These are phyloP conservation scores for Cryoendolithus antarcticus DNA, from an alignment of 2,329 filamentous ascomycete genomes.

Conservation along the genomic window DNA sequence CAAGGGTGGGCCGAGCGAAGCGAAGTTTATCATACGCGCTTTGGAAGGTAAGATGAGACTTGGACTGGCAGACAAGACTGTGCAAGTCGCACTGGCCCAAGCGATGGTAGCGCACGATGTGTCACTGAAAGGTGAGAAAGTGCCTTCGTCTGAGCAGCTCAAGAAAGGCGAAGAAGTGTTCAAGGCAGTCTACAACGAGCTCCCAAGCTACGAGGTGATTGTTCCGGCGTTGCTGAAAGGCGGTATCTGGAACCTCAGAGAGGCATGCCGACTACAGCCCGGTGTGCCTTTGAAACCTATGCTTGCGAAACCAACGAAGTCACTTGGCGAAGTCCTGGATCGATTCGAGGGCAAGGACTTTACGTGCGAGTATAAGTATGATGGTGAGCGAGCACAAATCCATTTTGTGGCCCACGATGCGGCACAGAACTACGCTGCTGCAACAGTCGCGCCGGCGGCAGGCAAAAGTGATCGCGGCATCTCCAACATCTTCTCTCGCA, in stretches of 20 bases:
- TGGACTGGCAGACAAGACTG: constrained; percentile 82
- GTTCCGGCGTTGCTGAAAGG: constrained; percentile 79
- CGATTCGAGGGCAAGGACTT: constrained; percentile 92
- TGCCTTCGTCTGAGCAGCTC: constrained; percentile 62
- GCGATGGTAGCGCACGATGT: constrained; percentile 77
- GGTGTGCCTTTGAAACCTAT: constrained; percentile 95
- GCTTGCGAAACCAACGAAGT: constrained; percentile 96
- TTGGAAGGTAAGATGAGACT: constrained; percentile 88
- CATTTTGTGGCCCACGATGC: constrained; percentile 85
- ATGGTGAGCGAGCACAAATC: constrained; percentile 95
- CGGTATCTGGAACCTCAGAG: constrained; percentile 69
- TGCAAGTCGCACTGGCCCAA: constrained; percentile 80
- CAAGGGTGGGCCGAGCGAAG: constrained; percentile 87
- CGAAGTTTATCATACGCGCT: constrained; percentile 86
- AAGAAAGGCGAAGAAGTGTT: constrained; percentile 74
- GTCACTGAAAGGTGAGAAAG: constrained; percentile 51
- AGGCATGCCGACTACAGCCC: constrained; percentile 81
- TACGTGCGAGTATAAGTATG: constrained; percentile 98
- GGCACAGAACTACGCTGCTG: constrained; percentile 55
- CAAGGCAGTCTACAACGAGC: constrained; percentile 76
- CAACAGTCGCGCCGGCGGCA: constrained; percentile 43
- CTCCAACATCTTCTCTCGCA: constrained; percentile 89
- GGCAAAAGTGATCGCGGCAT: constrained; percentile 62
- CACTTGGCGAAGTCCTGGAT: constrained; percentile 93
- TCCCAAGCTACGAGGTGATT: constrained; percentile 91